phyloP scores from a whole-genome alignment of 371 early-diverging fungal species.

The Mucor lusitanicus region DNA sequence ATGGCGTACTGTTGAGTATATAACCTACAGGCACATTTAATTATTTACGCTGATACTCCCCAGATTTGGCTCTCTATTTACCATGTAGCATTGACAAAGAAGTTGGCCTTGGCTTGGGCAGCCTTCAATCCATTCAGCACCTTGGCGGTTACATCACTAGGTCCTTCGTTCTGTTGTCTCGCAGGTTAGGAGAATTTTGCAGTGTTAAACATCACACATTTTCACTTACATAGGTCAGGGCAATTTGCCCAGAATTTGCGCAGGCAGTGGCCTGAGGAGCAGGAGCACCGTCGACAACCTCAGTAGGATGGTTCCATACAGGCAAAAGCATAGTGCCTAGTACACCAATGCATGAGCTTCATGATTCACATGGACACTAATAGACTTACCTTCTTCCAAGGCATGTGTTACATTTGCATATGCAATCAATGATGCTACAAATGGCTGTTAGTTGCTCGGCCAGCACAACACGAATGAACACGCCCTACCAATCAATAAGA shows the following conservation, averaged over 20 bases:
- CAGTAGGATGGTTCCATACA: conserved; percentile 49
- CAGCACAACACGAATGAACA: neutral
- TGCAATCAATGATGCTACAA: conserved; percentile 8
- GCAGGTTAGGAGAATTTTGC: conserved; percentile 1
- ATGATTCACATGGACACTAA: neutral
- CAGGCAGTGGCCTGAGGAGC: conserved; percentile 50
- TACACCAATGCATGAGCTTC: neutral
- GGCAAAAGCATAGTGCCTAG: conserved; percentile 35
- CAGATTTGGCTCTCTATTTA: conserved; percentile 7
- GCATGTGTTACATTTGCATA: conserved; percentile 5
- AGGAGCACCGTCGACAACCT: conserved; percentile 25
- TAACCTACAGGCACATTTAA: neutral
- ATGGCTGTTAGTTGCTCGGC: neutral
- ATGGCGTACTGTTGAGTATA: conserved; percentile 60
- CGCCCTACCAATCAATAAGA: conserved; percentile 6
- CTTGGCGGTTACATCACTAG: conserved; percentile 62
- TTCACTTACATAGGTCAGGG: conserved; percentile 54
- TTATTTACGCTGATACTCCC: neutral
- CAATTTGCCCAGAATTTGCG: conserved; percentile 54
- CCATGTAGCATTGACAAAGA: conserved; percentile 64
- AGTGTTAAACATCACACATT: neutral
- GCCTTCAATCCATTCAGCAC: conserved; percentile 56
- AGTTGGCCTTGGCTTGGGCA: conserved; percentile 57
- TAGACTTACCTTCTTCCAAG: conserved; percentile 8
- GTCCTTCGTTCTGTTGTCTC: conserved; percentile 53